A percentile compares a stretch with the other conserved stretches of the same genome.
Evolutionary conservation across 768 basidiomycete species (phyloP).

Genomic region (Pluteus cervinus): DNA sequence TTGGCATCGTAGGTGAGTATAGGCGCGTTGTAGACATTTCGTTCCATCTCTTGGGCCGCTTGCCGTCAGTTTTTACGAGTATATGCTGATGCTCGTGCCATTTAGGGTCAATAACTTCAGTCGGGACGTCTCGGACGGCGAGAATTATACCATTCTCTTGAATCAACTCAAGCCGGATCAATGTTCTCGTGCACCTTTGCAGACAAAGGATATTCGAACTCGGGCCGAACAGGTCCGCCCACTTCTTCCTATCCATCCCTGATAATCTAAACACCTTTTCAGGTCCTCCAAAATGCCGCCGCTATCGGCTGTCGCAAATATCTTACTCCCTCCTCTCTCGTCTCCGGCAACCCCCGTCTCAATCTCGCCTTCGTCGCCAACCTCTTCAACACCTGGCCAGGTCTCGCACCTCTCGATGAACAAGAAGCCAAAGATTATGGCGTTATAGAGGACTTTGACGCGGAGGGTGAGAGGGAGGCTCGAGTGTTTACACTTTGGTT

Average conservation of each 20-base stretch:
- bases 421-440: conserved; percentile 90
- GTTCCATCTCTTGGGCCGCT: too few relatives aligned
- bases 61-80: not conserved
- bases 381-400: conserved; percentile 96
- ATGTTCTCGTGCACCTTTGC: conserved; percentile 86
- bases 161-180: conserved; percentile 94
- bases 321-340: conserved; percentile 85
- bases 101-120: conserved; percentile 93
- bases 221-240: conserved; percentile 74
- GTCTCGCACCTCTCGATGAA: conserved; percentile 90
- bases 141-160: conserved; percentile 95
- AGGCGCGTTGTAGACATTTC: too few relatives aligned
- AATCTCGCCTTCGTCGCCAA: conserved; percentile 99
- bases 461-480: conserved; percentile 97
- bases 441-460: conserved; percentile 93
- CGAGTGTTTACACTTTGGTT: conserved; percentile 98
- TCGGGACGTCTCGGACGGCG: conserved; percentile 93
- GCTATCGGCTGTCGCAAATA: conserved; percentile 94
- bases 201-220: conserved; percentile 73
- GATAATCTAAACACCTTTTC: not conserved
- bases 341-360: conserved; percentile 92
- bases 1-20: conserved; percentile 70
- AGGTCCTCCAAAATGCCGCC: conserved; percentile 91
- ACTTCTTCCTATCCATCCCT: not conserved
- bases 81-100: not conserved